Evolutionary conservation across 306 rosid genomes (phyloP), one percentile per base, ranked within the genome.

Genomic region (Cucumis cinereus): DNA sequence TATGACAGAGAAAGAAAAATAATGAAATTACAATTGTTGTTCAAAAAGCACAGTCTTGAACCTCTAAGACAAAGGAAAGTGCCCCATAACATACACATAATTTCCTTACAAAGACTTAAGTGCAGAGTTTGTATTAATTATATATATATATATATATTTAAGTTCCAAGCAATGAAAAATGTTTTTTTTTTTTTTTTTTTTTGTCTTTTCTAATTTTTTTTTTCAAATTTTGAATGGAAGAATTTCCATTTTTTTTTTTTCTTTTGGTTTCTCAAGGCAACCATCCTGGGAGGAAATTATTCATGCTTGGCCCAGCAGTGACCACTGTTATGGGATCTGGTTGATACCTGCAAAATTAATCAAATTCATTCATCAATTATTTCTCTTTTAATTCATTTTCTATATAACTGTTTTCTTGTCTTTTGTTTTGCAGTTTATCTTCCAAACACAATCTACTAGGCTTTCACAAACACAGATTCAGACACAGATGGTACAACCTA

Each of bases 241-340:
- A 50, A 26, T 0, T 49, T 7, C 76, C 76, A 72, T 72, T 26
- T 30, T 30, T 30, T 3, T 3, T 30, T 30, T 30, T 30, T 30
- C 35, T 30, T 30, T 30, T 30, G 35, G 16, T 72, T 52, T 75
- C 8, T 26, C 67, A 94, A 14, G 99, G 96, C 86, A 95, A 81
- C 99, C 98, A 92, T 63, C 84, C 92, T 52, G 87, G 85, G 87
- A 95, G 86, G 88, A 89, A 92, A 85, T 90, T 91, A 77, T 67
- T 90, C 96, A 92, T 79, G 89, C 97, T 92, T 81, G 98, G 96
- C 0, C 98, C 99, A 28, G 97, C 93, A 11, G 92, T 81, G 67
- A 88, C 97, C 72, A 85, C 89, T 71, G 91, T 66, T 61, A 88
- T 90, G 43, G 89, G 92, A 83, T 87, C 96, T 28, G 83, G 79